Conservation (phyloP, 371 early-diverging fungal species). For the Mucor irregularis region DNA sequence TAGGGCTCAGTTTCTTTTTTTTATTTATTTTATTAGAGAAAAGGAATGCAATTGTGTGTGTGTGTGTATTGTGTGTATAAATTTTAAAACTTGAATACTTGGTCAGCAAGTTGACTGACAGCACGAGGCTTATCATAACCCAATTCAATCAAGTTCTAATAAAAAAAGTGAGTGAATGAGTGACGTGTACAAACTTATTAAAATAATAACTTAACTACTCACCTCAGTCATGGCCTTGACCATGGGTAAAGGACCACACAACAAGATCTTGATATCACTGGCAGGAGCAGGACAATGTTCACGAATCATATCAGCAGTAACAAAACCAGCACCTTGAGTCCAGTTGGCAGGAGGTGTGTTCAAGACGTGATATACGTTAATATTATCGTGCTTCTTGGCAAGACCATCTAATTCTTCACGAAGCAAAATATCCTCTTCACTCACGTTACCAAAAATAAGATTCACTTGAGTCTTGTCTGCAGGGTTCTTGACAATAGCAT, state of each 20-base stretch:
- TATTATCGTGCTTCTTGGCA: conserved; percentile 74
- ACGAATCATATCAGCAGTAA: conserved; percentile 81
- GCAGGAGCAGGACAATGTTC: conserved; percentile 77
- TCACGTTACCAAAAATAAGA: conserved; percentile 92
- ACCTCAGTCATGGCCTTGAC: conserved; percentile 80
- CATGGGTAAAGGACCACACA: conserved; percentile 98
- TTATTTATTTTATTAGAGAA: neutral
- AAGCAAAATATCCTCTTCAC: conserved; percentile 87
- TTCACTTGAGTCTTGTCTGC: conserved; percentile 80
- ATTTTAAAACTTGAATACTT: conserved; percentile 37
- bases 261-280: conserved; percentile 78
- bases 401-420: conserved; percentile 81
- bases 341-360: conserved; percentile 83
- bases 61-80: too few species aligned
- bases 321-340: conserved; percentile 88
- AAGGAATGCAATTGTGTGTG: neutral
- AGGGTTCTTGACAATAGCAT: conserved; percentile 83
- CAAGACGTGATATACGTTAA: conserved; percentile 84
- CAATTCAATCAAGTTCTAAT: conserved; percentile 55
- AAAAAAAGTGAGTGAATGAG: neutral
- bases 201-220: conserved; percentile 11
- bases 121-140: conserved; percentile 78
- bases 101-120: conserved; percentile 83
- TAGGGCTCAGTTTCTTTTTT: neutral
- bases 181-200: too few species aligned